Evolutionary conservation across 192 early-diverging fungal genomes (phyloP).

Genomic region (Rhizophagus sp.): DNA sequence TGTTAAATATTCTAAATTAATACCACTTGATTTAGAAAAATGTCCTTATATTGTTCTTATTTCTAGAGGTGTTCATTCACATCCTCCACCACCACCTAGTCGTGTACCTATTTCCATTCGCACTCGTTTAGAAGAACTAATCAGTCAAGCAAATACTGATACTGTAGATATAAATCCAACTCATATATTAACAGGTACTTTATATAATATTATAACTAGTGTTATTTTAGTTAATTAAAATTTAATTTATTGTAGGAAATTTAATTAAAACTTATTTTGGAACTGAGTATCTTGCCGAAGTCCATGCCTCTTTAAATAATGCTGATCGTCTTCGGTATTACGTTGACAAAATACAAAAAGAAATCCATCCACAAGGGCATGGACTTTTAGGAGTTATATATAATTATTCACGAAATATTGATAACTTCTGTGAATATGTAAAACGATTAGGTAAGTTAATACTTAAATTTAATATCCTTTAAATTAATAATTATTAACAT

Average conservation of each 20-base stretch:
- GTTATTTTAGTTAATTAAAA: too few species aligned
- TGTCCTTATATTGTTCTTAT: too few species aligned
- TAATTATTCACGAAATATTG: conserved; percentile 6
- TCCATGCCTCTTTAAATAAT: background rate
- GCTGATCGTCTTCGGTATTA: background rate
- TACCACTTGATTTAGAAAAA: background rate
- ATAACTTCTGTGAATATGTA: conserved; percentile 15
- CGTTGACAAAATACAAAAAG: conserved; percentile 7
- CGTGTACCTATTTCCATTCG: background rate
- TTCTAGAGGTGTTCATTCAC: too few species aligned
- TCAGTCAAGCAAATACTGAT: background rate
- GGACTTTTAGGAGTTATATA: background rate
- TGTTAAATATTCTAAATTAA: background rate
- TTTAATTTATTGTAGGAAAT: background rate
- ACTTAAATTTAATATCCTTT: too few species aligned
- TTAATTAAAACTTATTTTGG: conserved; percentile 13
- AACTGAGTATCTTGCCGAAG: background rate
- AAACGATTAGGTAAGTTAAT: background rate
- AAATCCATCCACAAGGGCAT: background rate
- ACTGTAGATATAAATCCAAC: background rate
- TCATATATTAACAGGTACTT: background rate
- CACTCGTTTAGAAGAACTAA: background rate
- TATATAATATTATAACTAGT: too few species aligned
- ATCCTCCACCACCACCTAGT: too few species aligned
- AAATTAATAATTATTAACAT: too few species aligned